Evolutionary conservation across 2,329 filamentous ascomycete species (phyloP), one percentile per base, ranked within the genome.

Genomic region (Arthrocladium fulminans): DNA sequence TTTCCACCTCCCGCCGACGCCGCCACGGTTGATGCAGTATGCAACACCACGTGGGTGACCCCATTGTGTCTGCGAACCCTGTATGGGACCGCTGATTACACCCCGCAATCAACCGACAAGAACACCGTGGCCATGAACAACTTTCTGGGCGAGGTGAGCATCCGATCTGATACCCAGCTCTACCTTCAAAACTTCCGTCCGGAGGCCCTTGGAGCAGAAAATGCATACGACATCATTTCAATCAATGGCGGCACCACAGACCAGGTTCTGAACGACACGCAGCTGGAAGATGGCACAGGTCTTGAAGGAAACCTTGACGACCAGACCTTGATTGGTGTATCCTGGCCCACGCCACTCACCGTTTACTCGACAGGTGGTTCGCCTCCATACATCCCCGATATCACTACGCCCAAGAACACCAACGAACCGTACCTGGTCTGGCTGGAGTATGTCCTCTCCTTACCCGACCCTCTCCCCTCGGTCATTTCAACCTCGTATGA

Each of bases 371-470:
- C 75, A 7, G 78, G 73, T 19, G 79, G 78, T n/a, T 32, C 24
- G 12, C 35, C 45, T 8, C 37, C 38, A 2, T 48, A 30, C 45
- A 41, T 22, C 10, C 45, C 45, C 7, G 45, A 48, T 19, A 24
- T 48, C 13, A 34, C 27, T 12, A 62, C 53, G 47, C 56, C 51
- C 13, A 57, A 51, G 34, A 73, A 80, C 61, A 71, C 69, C 55
- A 86, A 85, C 61, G 83, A 86, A 66, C 80, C 81, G 0, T 84
- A 84, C 62, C 67, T 84, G 1, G 71, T 72, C 13, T 84, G 76
- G 67, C 67, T 83, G 6, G 71, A 48, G 75, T 76, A 78, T 61
- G 62, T 83, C 1, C 70, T 81, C 1, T 63, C 65, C 1, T 71
- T 73, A 48, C 58, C 64, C 12, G 65, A 75, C 50, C 58, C 64